Conservation (phyloP, 2,329 filamentous ascomycete species). For the Mycogone perniciosa region DNA sequence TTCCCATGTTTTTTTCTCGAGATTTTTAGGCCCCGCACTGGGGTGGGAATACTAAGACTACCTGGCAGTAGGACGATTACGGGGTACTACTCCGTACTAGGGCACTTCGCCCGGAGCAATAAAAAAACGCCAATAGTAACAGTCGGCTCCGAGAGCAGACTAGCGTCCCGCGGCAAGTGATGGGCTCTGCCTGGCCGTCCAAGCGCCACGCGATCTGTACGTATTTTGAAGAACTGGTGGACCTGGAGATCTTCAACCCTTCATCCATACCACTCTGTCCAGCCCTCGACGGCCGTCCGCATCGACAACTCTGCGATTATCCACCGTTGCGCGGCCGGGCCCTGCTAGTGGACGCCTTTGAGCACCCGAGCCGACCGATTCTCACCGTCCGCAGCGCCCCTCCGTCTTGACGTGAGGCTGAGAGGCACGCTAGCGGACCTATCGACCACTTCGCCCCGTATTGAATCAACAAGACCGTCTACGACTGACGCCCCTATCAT, state of each 20-base stretch:
- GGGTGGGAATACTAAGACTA: not conserved
- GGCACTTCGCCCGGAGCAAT: not conserved
- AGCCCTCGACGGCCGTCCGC: conserved; percentile 9
- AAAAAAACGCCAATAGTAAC: not conserved
- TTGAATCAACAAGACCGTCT: not conserved
- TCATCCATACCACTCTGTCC: conserved; percentile 3
- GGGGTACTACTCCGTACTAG: not conserved
- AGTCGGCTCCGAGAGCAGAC: conserved; percentile 7
- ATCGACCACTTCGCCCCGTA: not conserved
- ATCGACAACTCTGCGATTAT: conserved; percentile 4
- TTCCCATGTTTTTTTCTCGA: too few species aligned
- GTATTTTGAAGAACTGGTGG: conserved; percentile 15
- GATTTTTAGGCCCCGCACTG: too few species aligned
- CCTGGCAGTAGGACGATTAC: not conserved
- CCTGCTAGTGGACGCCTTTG: not conserved
- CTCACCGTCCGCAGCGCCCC: not conserved
- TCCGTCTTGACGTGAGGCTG: conserved; percentile 1
- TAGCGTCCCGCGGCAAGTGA: conserved; percentile 15
- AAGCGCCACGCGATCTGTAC: conserved; percentile 19
- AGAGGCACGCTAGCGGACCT: conserved; percentile 2
- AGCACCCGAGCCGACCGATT: not conserved
- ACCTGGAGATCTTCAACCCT: conserved; percentile 13
- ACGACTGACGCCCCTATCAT: not conserved
- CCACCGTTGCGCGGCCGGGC: not conserved
- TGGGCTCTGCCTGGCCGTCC: conserved; percentile 5